Evolutionary conservation across 352 stramenopile genomes (phyloP).

Genomic region (Phytopythium helicoides): DNA sequence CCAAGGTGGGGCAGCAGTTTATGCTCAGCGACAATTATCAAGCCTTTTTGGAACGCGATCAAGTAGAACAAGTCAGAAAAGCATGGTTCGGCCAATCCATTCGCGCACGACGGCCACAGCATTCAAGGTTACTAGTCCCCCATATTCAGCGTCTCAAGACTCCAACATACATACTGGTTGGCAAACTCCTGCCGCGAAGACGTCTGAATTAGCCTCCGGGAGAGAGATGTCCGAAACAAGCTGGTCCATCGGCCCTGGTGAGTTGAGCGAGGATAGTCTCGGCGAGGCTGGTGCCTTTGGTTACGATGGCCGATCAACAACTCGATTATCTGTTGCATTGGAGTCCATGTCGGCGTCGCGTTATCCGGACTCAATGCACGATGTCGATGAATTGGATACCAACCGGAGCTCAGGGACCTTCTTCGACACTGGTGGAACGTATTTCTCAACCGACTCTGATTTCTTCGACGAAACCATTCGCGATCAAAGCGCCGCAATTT

Average conservation of each 20-base stretch:
- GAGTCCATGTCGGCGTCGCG: conserved; percentile 12
- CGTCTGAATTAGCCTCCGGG: neutral
- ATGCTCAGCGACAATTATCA: conserved; percentile 3
- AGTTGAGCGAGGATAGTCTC: conserved; percentile 15
- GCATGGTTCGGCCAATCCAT: conserved; percentile 5
- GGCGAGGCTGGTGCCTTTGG: neutral
- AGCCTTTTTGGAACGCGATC: conserved; percentile 8
- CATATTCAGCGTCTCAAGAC: neutral
- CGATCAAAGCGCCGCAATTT: conserved; percentile 19
- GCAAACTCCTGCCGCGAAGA: neutral
- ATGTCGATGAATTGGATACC: conserved; percentile 10
- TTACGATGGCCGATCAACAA: neutral
- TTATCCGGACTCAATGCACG: conserved; percentile 13
- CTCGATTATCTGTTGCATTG: conserved; percentile 1
- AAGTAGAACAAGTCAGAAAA: conserved; percentile 2
- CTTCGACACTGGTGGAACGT: conserved; percentile 14
- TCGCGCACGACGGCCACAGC: conserved; percentile 4
- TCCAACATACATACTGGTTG: neutral
- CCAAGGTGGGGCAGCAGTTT: conserved; percentile 3
- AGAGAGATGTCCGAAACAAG: conserved; percentile 25
- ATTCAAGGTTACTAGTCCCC: conserved; percentile 1
- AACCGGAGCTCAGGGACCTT: conserved; percentile 18
- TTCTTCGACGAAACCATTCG: conserved; percentile 22
- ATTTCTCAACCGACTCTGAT: conserved; percentile 25
- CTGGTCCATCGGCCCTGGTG: conserved; percentile 30